Base-by-base conservation (phyloP, 352 stramenopile species). In the Phytopythium chamaehyphon region DNA sequence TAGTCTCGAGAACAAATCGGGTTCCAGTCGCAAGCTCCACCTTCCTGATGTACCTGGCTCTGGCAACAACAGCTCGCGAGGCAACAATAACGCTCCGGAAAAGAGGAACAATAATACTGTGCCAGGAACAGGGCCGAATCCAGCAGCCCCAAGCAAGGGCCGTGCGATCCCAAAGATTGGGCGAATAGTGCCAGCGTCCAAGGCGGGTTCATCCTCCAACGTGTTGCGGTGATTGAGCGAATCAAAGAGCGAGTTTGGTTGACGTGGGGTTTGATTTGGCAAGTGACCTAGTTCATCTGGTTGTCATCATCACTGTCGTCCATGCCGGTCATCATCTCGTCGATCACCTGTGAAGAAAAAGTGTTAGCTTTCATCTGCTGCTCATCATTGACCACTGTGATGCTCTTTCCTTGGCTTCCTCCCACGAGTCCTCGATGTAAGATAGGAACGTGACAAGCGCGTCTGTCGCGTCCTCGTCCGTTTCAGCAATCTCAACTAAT, bases 351-450 rank as follows among this genome's bases (percentile, higher is more conserved):
- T 16, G 21, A 28, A 8, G 14, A 33, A 37, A 50, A 37, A 37
- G 2, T 33, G 28, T 33, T 33, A 33, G 28, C 5, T 33, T 10
- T 33, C 28, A 33, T 10, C 5, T 10, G 9, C 28, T 33, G 14
- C 15, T 19, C 5, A 21, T 14, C 7, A 9, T n/a, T n/a, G n/a
- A n/a, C n/a, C n/a, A 47, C 9, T 33, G 7, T 39, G 35, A 24
- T 22, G 16, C 21, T 22, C n/a, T n/a, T 3, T 86, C 73, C 67
- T 84, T 83, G 66, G 73, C 75, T 44, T 87, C 79, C 24, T 76
- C 67, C 79, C 78, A 87, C 19, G 66, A 66, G 23, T 86, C 64
- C 28, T 90, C 79, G 6, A 90, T 59, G 54, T 86, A 86, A 8
- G 63, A 63, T 2, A 88, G 46, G 31, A 90, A 80, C 43, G 61